phyloP scores from a whole-genome alignment of 495 filamentous ascomycete species.

The Daldinia bambusicola region DNA sequence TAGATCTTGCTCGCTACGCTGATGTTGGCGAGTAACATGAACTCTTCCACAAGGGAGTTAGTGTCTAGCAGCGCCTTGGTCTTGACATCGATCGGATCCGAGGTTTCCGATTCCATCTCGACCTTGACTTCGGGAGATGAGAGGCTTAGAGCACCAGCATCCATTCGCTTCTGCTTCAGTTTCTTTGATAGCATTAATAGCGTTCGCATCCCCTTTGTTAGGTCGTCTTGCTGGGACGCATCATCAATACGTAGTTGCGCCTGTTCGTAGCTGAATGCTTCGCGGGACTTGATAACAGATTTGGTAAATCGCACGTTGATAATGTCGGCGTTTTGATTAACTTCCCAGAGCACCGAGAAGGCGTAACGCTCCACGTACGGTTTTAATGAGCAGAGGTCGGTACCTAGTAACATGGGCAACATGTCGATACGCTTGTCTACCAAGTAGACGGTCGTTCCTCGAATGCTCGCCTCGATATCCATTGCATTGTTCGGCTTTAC shows the following conservation, averaged over 20 bases:
- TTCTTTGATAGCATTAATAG: constrained; percentile 91
- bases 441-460: constrained; percentile 96
- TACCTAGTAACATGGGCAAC: constrained; percentile 94
- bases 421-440: constrained; percentile 99
- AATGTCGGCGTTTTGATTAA: constrained; percentile 85
- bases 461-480: constrained; percentile 91
- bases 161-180: constrained; percentile 93
- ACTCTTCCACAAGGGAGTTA: constrained; percentile 97
- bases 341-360: constrained; percentile 95
- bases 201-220: constrained; percentile 89
- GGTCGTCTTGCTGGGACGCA: constrained; percentile 80
- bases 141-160: constrained; percentile 92
- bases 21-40: constrained; percentile 99
- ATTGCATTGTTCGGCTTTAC: constrained; percentile 97
- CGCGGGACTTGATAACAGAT: constrained; percentile 96
- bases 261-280: constrained; percentile 97
- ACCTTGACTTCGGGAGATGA: constrained; percentile 96
- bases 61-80: constrained; percentile 94
- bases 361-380: constrained; percentile 97
- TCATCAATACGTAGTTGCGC: constrained; percentile 95
- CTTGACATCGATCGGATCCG: constrained; percentile 95
- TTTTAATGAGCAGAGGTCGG: constrained; percentile 95
- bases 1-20: constrained; percentile 89
- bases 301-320: constrained; percentile 87
- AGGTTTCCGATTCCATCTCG: constrained; percentile 92